Evolutionary conservation across 257 asterid genomes (phyloP), one percentile per base, ranked within the genome.

Genomic region (Solanum gandarillasii): DNA sequence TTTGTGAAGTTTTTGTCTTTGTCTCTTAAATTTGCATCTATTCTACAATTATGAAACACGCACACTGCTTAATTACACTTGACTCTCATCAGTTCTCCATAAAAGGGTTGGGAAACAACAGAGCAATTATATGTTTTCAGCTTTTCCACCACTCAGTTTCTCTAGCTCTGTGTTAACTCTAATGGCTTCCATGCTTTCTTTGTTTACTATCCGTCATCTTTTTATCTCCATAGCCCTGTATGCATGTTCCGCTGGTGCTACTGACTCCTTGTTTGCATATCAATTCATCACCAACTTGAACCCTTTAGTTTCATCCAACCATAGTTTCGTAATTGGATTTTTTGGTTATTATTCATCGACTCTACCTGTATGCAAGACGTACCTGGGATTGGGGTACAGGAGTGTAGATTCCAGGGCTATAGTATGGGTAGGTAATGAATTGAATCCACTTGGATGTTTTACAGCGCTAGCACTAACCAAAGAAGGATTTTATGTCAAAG

Each of bases 371-470:
- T 39, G 25, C 78, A 78, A 74, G 12, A 7, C 8, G 14, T 90
- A 88, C 81, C 74, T 88, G 25, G 92, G 89, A 82, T 74, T 90
- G 39, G 70, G 92, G 91, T 88, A 71, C 86, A 76, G 34, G 58
- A 34, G 52, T 65, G 25, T 74, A 7, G 48, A 20, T 13, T 5
- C 60, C 12, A 35, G 6, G 21, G 35, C 13, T 20, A 88, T 87
- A 29, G 90, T 89, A 2, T 92, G 94, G 95, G 88, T 92, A 6
- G 95, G 89, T 14, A 92, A 90, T 84, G 74, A 90, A 87, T 27
- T 18, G 85, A 76, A 86, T 9, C 93, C 92, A 71, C 29, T 91
- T 21, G 88, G 89, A 20, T n/a, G 5, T 32, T 58, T 35, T 58
- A 73, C 76, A 12, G 46, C 35, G 7, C 90, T 89, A 14, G n/a